Base-by-base conservation (phyloP, 2,329 filamentous ascomycete genomes). In the Xylariomycetidae sp. region DNA sequence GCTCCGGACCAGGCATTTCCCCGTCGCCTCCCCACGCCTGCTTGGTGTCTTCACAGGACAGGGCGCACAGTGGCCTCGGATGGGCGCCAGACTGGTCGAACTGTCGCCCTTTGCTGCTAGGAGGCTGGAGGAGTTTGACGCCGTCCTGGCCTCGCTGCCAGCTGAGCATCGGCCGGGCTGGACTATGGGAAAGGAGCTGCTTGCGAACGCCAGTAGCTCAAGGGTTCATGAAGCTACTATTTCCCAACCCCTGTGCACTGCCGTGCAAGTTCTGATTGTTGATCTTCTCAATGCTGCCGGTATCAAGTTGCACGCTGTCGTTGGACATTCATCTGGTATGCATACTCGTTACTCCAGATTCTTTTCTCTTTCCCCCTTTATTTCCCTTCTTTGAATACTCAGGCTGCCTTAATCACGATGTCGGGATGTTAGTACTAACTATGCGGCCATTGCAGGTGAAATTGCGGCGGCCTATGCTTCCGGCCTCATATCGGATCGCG, bases 11-110 rank as follows among this genome's bases (percentile, higher is more conserved):
- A n/a, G n/a, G n/a, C n/a, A n/a, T n/a, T n/a, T n/a, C n/a, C n/a
- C n/a, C n/a, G n/a, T n/a, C n/a, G n/a, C n/a, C n/a, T n/a, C n/a
- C n/a, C n/a, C n/a, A 40, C 16, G 40, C 27, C 3, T 48, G 53
- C 29, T 23, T n/a, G 20, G 20, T n/a, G 47, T 64, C 17, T 70
- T 69, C 46, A 68, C 63, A 0, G 66, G 66, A 4, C 66, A 70
- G 34, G 66, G 66, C 2, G 63, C 64, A 0, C 66, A 69, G 30
- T 70, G 64, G 59, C 47, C 55, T 3, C 51, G 49, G 0, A 69
- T 69, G 65, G 63, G 59, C 4, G 48, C 49, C 2, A 46, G 51
- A 26, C 38, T 57, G 13, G 27, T 51, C 36, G 9, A 34, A 37
- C 11, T 30, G 19, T 5, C 18, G n/a, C n/a, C n/a, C n/a, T n/a